Evolutionary conservation across 2,329 filamentous ascomycete species (phyloP).

Genomic region (Rugonectria rugulosa): DNA sequence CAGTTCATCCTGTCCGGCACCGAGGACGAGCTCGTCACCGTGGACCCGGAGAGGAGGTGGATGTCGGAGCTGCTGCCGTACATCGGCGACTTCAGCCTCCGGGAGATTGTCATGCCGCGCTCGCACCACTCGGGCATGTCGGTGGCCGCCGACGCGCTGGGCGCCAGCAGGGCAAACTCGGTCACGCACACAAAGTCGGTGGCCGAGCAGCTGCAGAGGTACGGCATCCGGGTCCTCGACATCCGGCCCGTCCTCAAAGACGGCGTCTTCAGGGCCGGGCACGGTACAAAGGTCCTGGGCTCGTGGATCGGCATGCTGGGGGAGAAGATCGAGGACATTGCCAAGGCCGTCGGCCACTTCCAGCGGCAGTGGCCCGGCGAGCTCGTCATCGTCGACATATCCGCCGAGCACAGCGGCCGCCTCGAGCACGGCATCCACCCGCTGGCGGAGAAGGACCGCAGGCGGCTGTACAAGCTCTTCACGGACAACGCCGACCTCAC

Average conservation of each 20-base stretch:
- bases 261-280: constrained; percentile 26
- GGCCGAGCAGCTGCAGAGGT: constrained; percentile 36
- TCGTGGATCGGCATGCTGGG: constrained; percentile 38
- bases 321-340: constrained; percentile 38
- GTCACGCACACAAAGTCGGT: constrained; percentile 34
- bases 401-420: constrained; percentile 21
- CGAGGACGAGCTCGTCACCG: constrained; percentile 42
- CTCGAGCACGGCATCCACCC: neutral
- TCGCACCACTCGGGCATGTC: constrained; percentile 44
- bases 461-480: constrained; percentile 35
- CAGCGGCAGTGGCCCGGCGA: constrained; percentile 41
- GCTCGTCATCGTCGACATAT: constrained; percentile 44
- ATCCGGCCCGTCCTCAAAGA: constrained; percentile 29
- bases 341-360: constrained; percentile 41
- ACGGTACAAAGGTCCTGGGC: constrained; percentile 25
- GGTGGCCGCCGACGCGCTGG: constrained; percentile 6
- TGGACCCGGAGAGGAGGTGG: constrained; percentile 37
- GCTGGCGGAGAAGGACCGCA: neutral
- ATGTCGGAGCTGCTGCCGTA: constrained; percentile 40
- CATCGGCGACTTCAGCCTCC: constrained; percentile 38
- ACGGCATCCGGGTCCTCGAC: constrained; percentile 43
- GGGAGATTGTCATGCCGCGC: constrained; percentile 41
- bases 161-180: constrained; percentile 29
- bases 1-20: constrained; percentile 42
- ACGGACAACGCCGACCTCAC: constrained; percentile 31